Evolutionary conservation across 1,139 yeast species (phyloP).

Genomic region (Suhomyces terraborum): DNA sequence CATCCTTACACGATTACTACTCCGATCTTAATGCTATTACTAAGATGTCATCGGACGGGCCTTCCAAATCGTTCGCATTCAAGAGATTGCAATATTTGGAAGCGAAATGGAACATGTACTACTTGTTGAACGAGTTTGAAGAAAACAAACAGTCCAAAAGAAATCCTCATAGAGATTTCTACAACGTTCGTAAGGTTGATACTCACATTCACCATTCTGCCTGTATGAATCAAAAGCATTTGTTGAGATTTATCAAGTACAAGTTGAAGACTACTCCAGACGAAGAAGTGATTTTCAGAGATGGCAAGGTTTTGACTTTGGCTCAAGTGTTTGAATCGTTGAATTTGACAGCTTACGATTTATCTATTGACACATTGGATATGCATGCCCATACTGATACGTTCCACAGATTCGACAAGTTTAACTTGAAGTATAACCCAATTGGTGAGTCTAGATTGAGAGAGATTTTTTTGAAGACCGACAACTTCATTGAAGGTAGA

Average conservation of each 20-base stretch:
- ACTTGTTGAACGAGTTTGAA: constrained; percentile 84
- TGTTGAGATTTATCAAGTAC: constrained; percentile 90
- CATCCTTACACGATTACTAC: constrained; percentile 80
- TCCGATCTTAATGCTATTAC: constrained; percentile 74
- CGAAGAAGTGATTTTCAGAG: constrained; percentile 91
- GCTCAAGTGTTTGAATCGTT: constrained; percentile 87
- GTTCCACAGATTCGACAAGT: constrained; percentile 96
- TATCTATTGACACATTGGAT: constrained; percentile 93
- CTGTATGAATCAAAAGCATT: constrained; percentile 97
- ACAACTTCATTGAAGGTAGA: constrained; percentile 83
- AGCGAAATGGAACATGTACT: constrained; percentile 94
- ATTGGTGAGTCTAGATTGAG: constrained; percentile 96
- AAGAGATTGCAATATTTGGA: constrained; percentile 90
- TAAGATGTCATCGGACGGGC: constrained; percentile 85
- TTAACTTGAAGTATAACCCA: constrained; percentile 95
- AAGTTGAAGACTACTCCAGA: constrained; percentile 66
- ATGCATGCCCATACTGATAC: constrained; percentile 99
- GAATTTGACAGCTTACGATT: constrained; percentile 88
- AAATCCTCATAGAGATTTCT: constrained; percentile 91
- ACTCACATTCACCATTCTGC: constrained; percentile 99
- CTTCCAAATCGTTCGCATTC: constrained; percentile 95
- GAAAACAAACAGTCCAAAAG: constrained; percentile 79
- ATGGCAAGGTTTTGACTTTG: constrained; percentile 85
- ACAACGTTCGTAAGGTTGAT: constrained; percentile 97
- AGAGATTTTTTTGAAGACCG: constrained; percentile 94